Evolutionary conservation across 208 protist genomes (phyloP).

Genomic region (Wallacemonas collosoma): DNA sequence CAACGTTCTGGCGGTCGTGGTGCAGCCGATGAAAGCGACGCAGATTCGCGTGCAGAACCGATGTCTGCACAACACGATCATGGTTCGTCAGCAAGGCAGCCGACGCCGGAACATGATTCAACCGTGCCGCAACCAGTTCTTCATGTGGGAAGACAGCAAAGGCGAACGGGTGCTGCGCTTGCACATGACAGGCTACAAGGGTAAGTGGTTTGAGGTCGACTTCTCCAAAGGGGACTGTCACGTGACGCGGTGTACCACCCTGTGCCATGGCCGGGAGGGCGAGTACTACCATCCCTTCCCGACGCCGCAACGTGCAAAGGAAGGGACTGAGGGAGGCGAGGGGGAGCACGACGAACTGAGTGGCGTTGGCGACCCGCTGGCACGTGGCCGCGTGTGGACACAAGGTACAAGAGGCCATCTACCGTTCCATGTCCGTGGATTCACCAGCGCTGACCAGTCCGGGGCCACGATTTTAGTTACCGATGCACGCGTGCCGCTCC

Average conservation of each 20-base stretch:
- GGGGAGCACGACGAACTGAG: not conserved
- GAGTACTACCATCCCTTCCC: slow-evolving; percentile 3
- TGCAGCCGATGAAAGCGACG: slow-evolving; percentile 52
- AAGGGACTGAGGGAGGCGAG: not conserved
- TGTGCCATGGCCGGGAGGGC: slow-evolving; percentile 4
- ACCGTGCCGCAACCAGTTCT: slow-evolving; percentile 72
- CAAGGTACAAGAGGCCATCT: slow-evolving; percentile 2
- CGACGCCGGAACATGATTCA: slow-evolving; percentile 62
- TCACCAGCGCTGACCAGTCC: slow-evolving; percentile 61
- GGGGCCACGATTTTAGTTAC: slow-evolving; percentile 66
- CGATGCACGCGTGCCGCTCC: slow-evolving; percentile 39
- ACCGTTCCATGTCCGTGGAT: slow-evolving; percentile 63
- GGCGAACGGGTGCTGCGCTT: slow-evolving; percentile 58
- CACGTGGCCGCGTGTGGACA: not conserved
- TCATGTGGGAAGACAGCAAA: slow-evolving; percentile 74
- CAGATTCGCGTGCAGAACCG: slow-evolving; percentile 82
- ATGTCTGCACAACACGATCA: slow-evolving; percentile 38
- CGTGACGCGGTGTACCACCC: slow-evolving; percentile 44
- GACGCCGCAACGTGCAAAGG: not conserved
- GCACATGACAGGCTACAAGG: slow-evolving; percentile 65
- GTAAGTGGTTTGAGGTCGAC: slow-evolving; percentile 79
- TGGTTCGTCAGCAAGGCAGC: slow-evolving; percentile 68
- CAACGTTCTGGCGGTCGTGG: slow-evolving; percentile 64
- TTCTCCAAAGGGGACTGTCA: slow-evolving; percentile 65
- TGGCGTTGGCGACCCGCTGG: not conserved